These are phyloP conservation scores for Typha latifolia DNA, from an alignment of 176 grass and related monocot genomes.

Conservation along the genomic window DNA sequence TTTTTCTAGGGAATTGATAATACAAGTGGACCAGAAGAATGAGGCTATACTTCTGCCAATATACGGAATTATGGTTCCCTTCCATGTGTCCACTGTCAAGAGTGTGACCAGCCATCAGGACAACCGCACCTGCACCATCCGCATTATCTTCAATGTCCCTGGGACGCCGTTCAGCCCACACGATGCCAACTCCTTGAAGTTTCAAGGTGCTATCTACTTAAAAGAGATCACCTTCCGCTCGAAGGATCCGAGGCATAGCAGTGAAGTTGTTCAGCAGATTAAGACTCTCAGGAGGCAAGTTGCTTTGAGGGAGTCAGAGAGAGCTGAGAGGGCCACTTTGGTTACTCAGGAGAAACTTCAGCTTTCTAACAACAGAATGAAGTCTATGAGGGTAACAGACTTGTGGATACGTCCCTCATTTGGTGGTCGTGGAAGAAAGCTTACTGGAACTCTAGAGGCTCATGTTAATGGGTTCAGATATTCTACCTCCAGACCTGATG, in stretches of 20 bases:
- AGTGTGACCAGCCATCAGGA: constrained; percentile 70
- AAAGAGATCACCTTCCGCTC: constrained; percentile 83
- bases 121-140: constrained; percentile 58
- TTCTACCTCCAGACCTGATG: constrained; percentile 58
- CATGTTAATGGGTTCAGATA: constrained; percentile 92
- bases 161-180: constrained; percentile 69
- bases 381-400: constrained; percentile 56
- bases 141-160: constrained; percentile 76
- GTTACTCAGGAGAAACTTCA: constrained; percentile 89
- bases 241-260: constrained; percentile 66
- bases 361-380: constrained; percentile 56
- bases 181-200: constrained; percentile 44
- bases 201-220: constrained; percentile 56
- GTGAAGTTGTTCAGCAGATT: constrained; percentile 82
- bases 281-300: constrained; percentile 82
- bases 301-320: constrained; percentile 73
- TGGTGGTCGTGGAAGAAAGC: constrained; percentile 69
- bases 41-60: constrained; percentile 83
- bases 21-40: constrained; percentile 85
- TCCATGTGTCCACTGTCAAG: constrained; percentile 89
- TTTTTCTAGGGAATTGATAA: constrained; percentile 47
- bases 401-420: constrained; percentile 81
- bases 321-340: constrained; percentile 83
- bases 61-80: constrained; percentile 73
- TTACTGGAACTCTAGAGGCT: constrained; percentile 58